Evolutionary conservation across 176 grass and related monocot genomes (phyloP).

Genomic region (Dendrocalamus sinicus): DNA sequence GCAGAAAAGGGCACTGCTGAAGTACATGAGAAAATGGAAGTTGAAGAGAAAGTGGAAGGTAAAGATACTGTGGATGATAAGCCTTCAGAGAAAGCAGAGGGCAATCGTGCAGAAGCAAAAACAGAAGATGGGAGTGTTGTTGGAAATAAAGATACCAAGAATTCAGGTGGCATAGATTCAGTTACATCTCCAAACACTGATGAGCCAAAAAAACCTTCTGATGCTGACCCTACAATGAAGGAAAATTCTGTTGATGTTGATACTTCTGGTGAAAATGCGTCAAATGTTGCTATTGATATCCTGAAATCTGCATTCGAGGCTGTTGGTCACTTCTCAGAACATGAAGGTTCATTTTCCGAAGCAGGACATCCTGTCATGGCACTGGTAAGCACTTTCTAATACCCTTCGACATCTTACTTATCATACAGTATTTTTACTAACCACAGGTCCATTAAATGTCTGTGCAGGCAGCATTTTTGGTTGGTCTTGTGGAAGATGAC

Average conservation of each 20-base stretch:
- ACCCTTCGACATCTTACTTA: background rate
- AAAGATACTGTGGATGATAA: slow-evolving; percentile 50
- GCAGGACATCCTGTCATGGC: slow-evolving; percentile 98
- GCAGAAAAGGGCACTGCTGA: slow-evolving; percentile 51
- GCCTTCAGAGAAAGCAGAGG: slow-evolving; percentile 58
- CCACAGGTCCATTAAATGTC: slow-evolving; percentile 39
- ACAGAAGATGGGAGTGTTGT: slow-evolving; percentile 38
- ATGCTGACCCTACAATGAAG: slow-evolving; percentile 47
- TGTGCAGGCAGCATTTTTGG: slow-evolving; percentile 87
- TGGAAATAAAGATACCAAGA: slow-evolving; percentile 60
- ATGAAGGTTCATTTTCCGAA: slow-evolving; percentile 82
- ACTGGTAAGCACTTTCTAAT: slow-evolving; percentile 59
- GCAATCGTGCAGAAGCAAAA: slow-evolving; percentile 46
- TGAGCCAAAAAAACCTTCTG: slow-evolving; percentile 55
- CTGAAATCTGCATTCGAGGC: slow-evolving; percentile 88
- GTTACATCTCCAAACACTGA: slow-evolving; percentile 37
- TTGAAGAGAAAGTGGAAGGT: slow-evolving; percentile 67
- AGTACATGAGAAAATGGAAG: slow-evolving; percentile 66
- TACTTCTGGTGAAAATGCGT: slow-evolving; percentile 56
- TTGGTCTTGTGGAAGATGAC: slow-evolving; percentile 72
- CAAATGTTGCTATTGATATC: slow-evolving; percentile 71
- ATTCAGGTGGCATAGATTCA: slow-evolving; percentile 54
- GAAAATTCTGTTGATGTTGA: slow-evolving; percentile 48
- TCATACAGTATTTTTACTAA: slow-evolving; percentile 19
- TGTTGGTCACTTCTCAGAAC: slow-evolving; percentile 69